A percentile compares a stretch with the other conserved stretches of the same genome.
These are phyloP conservation scores for Colletotrichum viniferum DNA, from an alignment of 2,329 filamentous ascomycete species.

Conservation along the genomic window DNA sequence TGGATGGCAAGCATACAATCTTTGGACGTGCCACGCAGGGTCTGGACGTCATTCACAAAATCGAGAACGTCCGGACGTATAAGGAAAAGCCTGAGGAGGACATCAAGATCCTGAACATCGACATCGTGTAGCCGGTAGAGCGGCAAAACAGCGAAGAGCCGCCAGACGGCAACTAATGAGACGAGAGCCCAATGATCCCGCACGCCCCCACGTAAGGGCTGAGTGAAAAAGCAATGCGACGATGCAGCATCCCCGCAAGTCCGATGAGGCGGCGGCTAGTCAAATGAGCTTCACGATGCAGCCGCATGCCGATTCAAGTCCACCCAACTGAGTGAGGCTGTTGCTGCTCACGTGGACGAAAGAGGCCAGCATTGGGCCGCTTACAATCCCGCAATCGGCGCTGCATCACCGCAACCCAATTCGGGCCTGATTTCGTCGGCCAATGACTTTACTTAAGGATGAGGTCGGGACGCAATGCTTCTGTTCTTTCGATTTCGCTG, in stretches of 20 bases:
- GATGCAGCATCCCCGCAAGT: conserved; percentile 20
- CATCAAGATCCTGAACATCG: conserved; percentile 95
- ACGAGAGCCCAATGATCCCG: not conserved
- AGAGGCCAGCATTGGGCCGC: conserved; percentile 15
- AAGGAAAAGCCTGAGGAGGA: conserved; percentile 96
- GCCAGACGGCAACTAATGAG: not conserved
- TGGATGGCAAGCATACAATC: conserved; percentile 95
- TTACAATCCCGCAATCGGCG: conserved; percentile 22
- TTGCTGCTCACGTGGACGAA: conserved; percentile 15
- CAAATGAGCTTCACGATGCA: conserved; percentile 19
- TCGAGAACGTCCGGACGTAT: conserved; percentile 86
- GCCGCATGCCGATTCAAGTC: conserved; percentile 5
- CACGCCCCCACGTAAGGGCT: not conserved
- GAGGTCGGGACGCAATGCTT: not conserved
- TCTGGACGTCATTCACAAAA: conserved; percentile 92
- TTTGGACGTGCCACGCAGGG: conserved; percentile 92
- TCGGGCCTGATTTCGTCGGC: conserved; percentile 16
- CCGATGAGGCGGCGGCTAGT: not conserved
- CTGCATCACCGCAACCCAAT: conserved; percentile 20
- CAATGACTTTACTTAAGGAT: conserved; percentile 17
- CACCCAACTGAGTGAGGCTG: conserved; percentile 19
- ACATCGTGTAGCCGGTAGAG: conserved; percentile 47
- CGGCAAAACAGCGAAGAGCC: not conserved
- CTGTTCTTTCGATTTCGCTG: not conserved
- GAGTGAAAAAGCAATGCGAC: conserved; percentile 13